These are phyloP conservation scores for Carex pumila DNA, from an alignment of 176 grass and related monocot genomes.

Conservation along the genomic window DNA sequence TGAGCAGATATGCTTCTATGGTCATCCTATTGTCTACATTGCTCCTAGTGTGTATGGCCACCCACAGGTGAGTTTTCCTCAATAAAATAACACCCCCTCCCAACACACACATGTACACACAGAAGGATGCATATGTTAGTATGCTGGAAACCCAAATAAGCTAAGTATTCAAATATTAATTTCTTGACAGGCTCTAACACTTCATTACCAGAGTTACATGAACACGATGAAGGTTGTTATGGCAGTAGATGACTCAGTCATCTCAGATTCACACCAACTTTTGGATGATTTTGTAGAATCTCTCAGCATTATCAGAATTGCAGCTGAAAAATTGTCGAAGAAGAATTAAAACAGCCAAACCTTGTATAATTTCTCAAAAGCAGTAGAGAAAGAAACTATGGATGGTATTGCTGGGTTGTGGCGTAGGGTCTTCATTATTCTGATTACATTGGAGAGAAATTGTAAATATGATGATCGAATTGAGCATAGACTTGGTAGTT, in stretches of 20 bases:
- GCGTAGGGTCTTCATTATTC: conserved; percentile 3
- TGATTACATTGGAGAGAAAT: background rate
- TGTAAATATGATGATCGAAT: background rate
- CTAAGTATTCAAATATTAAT: background rate
- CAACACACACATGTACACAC: background rate
- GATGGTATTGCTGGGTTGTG: background rate
- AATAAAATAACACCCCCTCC: background rate
- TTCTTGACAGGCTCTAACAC: conserved; percentile 52
- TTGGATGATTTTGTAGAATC: conserved; percentile 66
- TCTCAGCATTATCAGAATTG: conserved; percentile 44
- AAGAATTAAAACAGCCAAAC: background rate
- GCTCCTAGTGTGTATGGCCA: conserved; percentile 86
- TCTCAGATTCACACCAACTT: conserved; percentile 51
- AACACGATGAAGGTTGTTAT: conserved; percentile 67
- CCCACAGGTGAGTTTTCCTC: conserved; percentile 47
- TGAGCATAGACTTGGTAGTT: background rate
- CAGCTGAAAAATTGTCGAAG: conserved; percentile 26
- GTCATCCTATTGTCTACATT: conserved; percentile 67
- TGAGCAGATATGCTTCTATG: conserved; percentile 62
- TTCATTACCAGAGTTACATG: conserved; percentile 83
- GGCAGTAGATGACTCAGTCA: conserved; percentile 56
- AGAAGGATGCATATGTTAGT: background rate
- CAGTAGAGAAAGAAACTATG: background rate
- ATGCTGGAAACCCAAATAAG: background rate
- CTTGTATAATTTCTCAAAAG: background rate